Base-by-base conservation (phyloP, 768 basidiomycete species). In the Kwoniella shandongensis region DNA sequence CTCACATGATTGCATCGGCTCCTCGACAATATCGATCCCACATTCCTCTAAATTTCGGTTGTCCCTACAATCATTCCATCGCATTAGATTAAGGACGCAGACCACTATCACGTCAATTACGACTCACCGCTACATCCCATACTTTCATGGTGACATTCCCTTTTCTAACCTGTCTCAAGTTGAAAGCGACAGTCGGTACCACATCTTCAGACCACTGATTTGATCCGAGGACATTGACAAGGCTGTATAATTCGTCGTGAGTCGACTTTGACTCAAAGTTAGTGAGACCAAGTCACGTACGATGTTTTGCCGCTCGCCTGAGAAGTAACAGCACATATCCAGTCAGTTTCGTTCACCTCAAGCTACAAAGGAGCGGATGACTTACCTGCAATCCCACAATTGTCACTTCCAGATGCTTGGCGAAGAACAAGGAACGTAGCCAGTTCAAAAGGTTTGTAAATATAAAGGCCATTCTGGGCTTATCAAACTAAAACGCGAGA, bases 301-400 rank as follows among this genome's bases (percentile, higher is more conserved):
- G 89, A 91, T 2, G 92, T 94, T 80, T 96, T 94, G 42, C 92
- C 92, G 2, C 90, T 92, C 2, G 91, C 90, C 89, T 94, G 35
- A 1, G 5, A 12, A 41, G 27, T 4, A 27, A 44, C 15, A 4
- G 10, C 18, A 17, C 8, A 41, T 20, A 26, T 40, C 25, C n/a
- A 20, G 18, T 20, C 13, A 32, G n/a, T 12, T 38, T 51, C 7
- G 8, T 13, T 39, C 18, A 23, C 22, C 35, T 6, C 18, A 32
- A 42, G 8, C 13, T 29, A 42, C 23, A 51, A 15, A 35, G 6
- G 22, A 22, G 13, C 15, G n/a, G 25, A 15, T 11, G 23, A 70
- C 77, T 48, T 47, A 87, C 90, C 81, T 93, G 90, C 45, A 94
- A 79, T 41, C 91, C 91, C 48, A 94, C 89, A n/a, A 94, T 86